A percentile compares a stretch with the other conserved stretches of the same genome.
Evolutionary conservation across 345 rosid species (phyloP).

Genomic region (Cardamine chenopodiifolia): DNA sequence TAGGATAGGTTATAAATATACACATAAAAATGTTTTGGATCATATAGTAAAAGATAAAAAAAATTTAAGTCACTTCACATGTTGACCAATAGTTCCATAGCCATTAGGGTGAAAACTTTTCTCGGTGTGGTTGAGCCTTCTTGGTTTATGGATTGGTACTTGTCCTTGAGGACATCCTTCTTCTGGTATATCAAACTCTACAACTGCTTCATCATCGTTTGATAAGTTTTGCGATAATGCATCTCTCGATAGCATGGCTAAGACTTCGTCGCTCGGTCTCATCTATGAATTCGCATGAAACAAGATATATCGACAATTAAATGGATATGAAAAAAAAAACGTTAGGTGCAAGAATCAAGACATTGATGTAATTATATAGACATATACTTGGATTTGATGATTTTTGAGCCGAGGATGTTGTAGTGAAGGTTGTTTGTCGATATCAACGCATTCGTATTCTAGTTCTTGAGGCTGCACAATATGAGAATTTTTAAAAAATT

Average conservation of each 20-base stretch:
- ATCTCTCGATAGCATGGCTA: slow-evolving; percentile 10
- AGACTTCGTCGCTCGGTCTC: slow-evolving; percentile 13
- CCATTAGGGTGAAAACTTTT: background rate
- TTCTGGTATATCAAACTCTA: slow-evolving; percentile 10
- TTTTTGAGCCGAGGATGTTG: background rate
- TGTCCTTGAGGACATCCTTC: slow-evolving; percentile 28
- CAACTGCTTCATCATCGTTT: background rate
- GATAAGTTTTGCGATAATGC: background rate
- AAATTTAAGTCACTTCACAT: background rate
- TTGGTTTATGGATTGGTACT: slow-evolving; percentile 29
- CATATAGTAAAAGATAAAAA: background rate
- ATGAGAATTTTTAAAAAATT: background rate
- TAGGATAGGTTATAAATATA: background rate
- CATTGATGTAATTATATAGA: background rate
- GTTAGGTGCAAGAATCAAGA: background rate
- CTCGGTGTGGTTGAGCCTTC: background rate
- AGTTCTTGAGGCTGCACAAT: slow-evolving; percentile 3
- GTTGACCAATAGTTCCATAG: background rate
- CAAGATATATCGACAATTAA: background rate
- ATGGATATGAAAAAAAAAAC: background rate
- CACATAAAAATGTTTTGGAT: background rate
- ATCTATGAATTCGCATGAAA: slow-evolving; percentile 7
- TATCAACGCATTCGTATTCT: slow-evolving; percentile 16
- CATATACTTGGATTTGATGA: slow-evolving; percentile 17
- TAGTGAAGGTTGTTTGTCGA: slow-evolving; percentile 18